Evolutionary conservation across 306 rosid species (phyloP).

Genomic region (Quercus berberidifolia): DNA sequence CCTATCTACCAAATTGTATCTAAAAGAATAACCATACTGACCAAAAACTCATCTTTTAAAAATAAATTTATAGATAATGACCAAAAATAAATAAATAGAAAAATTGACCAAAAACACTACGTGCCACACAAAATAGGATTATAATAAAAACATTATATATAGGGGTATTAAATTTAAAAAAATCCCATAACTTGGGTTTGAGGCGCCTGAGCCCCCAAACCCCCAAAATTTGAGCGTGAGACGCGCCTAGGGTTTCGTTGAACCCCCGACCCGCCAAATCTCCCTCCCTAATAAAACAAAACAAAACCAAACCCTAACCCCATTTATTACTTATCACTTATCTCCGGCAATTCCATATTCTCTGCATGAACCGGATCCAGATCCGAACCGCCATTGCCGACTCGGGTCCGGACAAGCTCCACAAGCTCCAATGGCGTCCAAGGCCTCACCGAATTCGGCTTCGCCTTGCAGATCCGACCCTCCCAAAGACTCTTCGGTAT

Average conservation of each 20-base stretch:
- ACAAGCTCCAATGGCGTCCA: constrained; percentile 72
- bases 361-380: constrained; percentile 62
- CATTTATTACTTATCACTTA: neutral
- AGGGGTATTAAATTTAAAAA: neutral
- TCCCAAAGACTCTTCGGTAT: constrained; percentile 46
- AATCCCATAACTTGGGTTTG: neutral
- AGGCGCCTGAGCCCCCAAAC: constrained; percentile 22
- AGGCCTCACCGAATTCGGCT: constrained; percentile 45
- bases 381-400: constrained; percentile 42
- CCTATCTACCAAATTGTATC: too few relatives aligned
- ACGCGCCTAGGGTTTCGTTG: constrained; percentile 66
- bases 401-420: constrained; percentile 30
- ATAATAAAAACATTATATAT: neutral
- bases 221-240: constrained; percentile 32
- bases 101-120: too few relatives aligned
- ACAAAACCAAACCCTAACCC: neutral
- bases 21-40: too few relatives aligned
- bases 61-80: too few relatives aligned
- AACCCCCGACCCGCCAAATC: constrained; percentile 55
- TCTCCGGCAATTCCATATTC: constrained; percentile 15
- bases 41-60: too few relatives aligned
- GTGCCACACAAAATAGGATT: neutral
- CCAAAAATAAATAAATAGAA: too few relatives aligned
- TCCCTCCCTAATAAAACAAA: neutral
- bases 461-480: constrained; percentile 59